Evolutionary conservation across 129 eudicot genomes (phyloP).

Genomic region (Flaveria sonorensis): DNA sequence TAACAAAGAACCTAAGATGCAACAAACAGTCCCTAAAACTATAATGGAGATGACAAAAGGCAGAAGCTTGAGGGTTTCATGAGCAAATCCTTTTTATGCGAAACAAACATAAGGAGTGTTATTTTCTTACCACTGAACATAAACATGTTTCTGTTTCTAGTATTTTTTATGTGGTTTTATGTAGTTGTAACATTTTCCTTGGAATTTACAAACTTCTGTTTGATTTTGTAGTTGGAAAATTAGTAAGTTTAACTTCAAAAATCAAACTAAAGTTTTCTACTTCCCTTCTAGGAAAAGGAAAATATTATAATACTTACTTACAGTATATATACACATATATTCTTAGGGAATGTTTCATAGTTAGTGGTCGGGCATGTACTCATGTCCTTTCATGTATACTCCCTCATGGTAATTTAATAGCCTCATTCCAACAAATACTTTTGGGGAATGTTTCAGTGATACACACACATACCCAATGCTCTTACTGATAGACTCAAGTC

Average conservation of each 20-base stretch:
- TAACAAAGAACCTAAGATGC: constrained; percentile 4
- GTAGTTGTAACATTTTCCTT: neutral
- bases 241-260: neutral
- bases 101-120: neutral
- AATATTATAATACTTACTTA: neutral
- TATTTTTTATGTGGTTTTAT: neutral
- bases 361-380: neutral
- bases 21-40: neutral
- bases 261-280: neutral
- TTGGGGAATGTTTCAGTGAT: neutral
- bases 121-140: neutral
- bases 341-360: neutral
- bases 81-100: neutral
- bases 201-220: neutral
- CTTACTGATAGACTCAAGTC: no score
- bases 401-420: neutral
- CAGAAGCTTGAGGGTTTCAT: neutral
- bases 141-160: neutral
- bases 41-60: neutral
- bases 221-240: neutral
- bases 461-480: neutral
- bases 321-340: neutral
- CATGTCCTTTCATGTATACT: neutral
- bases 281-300: neutral
- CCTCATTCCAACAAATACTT: neutral